These are phyloP conservation scores for Hordeum pubiflorum DNA, from an alignment of 202 grass and related monocot species.

Conservation along the genomic window DNA sequence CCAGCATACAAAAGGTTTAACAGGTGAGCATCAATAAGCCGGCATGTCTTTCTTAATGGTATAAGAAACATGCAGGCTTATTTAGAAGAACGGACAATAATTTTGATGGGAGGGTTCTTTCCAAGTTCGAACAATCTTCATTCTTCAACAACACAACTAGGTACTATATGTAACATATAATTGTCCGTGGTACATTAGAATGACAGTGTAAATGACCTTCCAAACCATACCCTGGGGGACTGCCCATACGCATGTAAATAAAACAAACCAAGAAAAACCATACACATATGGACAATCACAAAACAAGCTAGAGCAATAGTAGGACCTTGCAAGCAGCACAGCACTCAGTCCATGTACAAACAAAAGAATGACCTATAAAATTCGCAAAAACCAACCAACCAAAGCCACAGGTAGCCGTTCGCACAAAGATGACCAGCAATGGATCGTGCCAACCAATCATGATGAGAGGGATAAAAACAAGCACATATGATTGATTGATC, in stretches of 20 bases:
- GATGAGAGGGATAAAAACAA: neutral
- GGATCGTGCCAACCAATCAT: slow-evolving; percentile 33
- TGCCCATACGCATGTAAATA: slow-evolving; percentile 18
- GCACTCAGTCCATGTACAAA: slow-evolving; percentile 65
- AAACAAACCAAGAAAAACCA: slow-evolving; percentile 36
- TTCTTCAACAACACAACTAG: slow-evolving; percentile 23
- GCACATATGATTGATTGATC: slow-evolving; percentile 17
- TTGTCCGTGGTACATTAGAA: slow-evolving; percentile 21
- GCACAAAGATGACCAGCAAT: slow-evolving; percentile 23
- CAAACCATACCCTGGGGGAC: neutral
- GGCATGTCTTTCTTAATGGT: neutral
- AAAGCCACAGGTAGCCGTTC: slow-evolving; percentile 31
- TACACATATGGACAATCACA: slow-evolving; percentile 51
- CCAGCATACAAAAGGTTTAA: too few relatives aligned
- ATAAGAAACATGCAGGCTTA: neutral
- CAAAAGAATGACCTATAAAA: slow-evolving; percentile 70
- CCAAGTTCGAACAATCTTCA: neutral
- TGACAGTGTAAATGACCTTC: slow-evolving; percentile 12
- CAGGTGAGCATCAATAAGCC: neutral
- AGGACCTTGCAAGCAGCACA: slow-evolving; percentile 39
- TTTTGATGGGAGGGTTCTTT: neutral
- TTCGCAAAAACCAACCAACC: slow-evolving; percentile 44
- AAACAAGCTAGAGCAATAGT: slow-evolving; percentile 31
- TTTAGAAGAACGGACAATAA: neutral
- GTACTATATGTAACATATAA: neutral